Conservation (phyloP, 108 stramenopile genomes). For the Asterionellopsis glacialis region DNA sequence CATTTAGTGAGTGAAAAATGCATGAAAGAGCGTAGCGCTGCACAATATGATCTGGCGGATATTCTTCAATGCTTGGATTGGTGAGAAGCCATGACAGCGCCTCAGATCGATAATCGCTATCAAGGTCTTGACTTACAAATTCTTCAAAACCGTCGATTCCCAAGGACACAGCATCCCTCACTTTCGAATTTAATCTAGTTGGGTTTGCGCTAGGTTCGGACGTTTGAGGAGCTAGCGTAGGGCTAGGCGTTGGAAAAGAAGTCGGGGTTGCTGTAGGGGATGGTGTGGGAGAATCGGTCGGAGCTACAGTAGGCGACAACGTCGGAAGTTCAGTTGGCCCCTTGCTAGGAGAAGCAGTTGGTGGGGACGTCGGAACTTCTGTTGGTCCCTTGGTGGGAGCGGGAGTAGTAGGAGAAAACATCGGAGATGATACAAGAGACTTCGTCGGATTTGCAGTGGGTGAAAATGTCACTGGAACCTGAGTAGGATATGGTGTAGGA, state of each 20-base stretch:
- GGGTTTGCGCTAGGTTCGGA: slow-evolving; percentile 18
- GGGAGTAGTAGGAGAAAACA: no score
- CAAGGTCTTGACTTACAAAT: slow-evolving; percentile 17
- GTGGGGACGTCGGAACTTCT: no score
- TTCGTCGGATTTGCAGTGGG: no score
- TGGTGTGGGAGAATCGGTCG: neutral
- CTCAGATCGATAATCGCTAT: slow-evolving; percentile 26
- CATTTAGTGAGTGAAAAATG: neutral
- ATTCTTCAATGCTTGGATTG: neutral
- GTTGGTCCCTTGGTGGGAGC: no score
- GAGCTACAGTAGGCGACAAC: no score
- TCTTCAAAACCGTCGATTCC: slow-evolving; percentile 11
- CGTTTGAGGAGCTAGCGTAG: neutral
- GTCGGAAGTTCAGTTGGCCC: no score
- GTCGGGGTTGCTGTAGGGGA: slow-evolving; percentile 10
- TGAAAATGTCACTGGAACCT: no score
- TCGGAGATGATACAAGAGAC: no score
- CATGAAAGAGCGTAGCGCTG: slow-evolving; percentile 1
- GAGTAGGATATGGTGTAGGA: no score
- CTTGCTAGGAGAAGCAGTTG: no score
- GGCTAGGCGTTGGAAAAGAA: slow-evolving; percentile 5
- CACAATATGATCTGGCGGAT: neutral
- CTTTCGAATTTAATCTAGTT: slow-evolving; percentile 8
- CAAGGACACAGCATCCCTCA: neutral
- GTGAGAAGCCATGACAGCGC: slow-evolving; percentile 11